These are phyloP conservation scores for Phytophthora chlamydospora DNA, from an alignment of 352 stramenopile genomes.

Conservation along the genomic window DNA sequence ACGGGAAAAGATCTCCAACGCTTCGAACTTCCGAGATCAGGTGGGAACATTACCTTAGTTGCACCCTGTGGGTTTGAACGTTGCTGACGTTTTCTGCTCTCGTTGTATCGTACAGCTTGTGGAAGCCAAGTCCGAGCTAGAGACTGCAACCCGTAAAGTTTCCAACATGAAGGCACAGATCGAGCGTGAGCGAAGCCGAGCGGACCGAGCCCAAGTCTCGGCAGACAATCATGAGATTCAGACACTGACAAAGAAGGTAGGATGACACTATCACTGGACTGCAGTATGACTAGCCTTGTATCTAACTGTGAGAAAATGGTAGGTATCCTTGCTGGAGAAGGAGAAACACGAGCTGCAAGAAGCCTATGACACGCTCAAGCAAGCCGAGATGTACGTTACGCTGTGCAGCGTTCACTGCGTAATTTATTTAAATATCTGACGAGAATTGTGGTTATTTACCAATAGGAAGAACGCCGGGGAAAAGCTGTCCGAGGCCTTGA, in stretches of 20 bases:
- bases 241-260: conserved; percentile 51
- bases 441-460: neutral
- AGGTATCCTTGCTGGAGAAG: conserved; percentile 46
- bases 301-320: neutral
- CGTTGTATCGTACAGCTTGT: conserved; percentile 40
- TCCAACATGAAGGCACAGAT: conserved; percentile 53
- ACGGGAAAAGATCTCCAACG: conserved; percentile 69
- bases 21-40: conserved; percentile 72
- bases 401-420: neutral
- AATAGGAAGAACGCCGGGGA: conserved; percentile 43
- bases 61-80: neutral
- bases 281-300: neutral
- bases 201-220: conserved; percentile 34
- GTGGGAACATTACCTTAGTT: conserved; percentile 30
- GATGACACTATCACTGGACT: conserved; percentile 1
- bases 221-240: conserved; percentile 42
- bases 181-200: conserved; percentile 42
- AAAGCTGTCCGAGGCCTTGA: conserved; percentile 37
- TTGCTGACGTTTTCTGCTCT: conserved; percentile 12
- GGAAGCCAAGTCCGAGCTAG: conserved; percentile 62
- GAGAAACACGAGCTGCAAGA: conserved; percentile 46
- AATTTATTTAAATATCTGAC: conserved; percentile 13
- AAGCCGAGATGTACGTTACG: conserved; percentile 38
- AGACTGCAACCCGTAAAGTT: conserved; percentile 58
- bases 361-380: conserved; percentile 41